A percentile compares a stretch with the other conserved stretches of the same genome.
Conservation (phyloP, 331 rosid genomes). For the Rhamnella rubrinervis region DNA sequence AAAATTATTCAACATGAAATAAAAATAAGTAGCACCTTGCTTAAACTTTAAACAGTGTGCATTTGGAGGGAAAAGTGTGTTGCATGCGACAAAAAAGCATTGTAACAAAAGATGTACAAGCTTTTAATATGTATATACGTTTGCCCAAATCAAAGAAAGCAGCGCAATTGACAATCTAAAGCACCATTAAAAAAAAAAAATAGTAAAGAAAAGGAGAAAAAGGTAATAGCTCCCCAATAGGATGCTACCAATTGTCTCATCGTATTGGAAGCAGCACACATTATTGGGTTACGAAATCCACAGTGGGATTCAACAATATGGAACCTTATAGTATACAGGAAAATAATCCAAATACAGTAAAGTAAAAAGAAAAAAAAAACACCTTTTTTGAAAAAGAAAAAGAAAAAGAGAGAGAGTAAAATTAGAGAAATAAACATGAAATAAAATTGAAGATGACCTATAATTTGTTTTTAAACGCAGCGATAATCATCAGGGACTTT, state of each 20-base stretch:
- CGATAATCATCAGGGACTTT: not conserved
- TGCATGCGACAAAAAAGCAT: too few species aligned
- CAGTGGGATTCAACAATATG: slow-evolving; percentile 34
- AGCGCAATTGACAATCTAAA: too few species aligned
- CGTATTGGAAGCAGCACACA: slow-evolving; percentile 19
- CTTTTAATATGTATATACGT: too few species aligned
- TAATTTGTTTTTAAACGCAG: not conserved
- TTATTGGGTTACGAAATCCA: slow-evolving; percentile 46
- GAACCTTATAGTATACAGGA: slow-evolving; percentile 36
- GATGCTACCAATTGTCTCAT: slow-evolving; percentile 2
- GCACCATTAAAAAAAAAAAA: not conserved
- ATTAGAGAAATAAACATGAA: not conserved
- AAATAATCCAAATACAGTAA: slow-evolving; percentile 6
- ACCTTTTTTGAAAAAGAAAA: not conserved
- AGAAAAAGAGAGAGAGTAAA: too few species aligned
- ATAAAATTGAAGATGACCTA: not conserved
- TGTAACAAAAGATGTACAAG: too few species aligned
- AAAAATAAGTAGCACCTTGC: too few species aligned
- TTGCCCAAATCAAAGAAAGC: too few species aligned
- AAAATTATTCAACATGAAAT: too few species aligned
- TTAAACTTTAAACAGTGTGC: too few species aligned
- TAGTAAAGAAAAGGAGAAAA: not conserved
- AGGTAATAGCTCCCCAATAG: not conserved
- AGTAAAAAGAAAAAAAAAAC: not conserved
- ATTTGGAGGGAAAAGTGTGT: too few species aligned